Conservation (phyloP, 2,329 filamentous ascomycete genomes). For the Aureobasidium lini region DNA sequence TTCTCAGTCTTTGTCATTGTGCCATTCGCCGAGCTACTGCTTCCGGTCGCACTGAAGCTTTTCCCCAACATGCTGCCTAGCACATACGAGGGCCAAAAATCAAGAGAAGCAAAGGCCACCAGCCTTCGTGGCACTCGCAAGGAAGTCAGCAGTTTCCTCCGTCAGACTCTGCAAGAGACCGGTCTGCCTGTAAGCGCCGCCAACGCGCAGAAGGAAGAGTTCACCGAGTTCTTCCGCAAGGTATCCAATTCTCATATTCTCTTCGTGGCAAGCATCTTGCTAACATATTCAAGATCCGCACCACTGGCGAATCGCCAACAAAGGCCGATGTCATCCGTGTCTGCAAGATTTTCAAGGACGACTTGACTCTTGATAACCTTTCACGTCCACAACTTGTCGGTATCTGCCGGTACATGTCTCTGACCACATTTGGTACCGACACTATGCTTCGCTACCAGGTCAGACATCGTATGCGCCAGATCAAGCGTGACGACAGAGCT, state of each 20-base stretch:
- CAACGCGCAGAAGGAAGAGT: conserved; percentile 86
- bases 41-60: conserved; percentile 83
- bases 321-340: conserved; percentile 93
- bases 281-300: conserved; percentile 41
- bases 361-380: conserved; percentile 92
- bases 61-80: conserved; percentile 97
- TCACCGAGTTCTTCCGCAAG: conserved; percentile 95
- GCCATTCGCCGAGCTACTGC: conserved; percentile 85
- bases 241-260: conserved; percentile 36
- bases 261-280: background rate
- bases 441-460: conserved; percentile 97
- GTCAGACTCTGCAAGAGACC: conserved; percentile 84
- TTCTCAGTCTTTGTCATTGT: conserved; percentile 97
- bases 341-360: conserved; percentile 98
- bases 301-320: conserved; percentile 83
- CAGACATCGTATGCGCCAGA: conserved; percentile 96
- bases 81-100: conserved; percentile 88
- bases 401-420: conserved; percentile 97
- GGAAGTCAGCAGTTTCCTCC: conserved; percentile 85
- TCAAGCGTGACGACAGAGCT: conserved; percentile 93
- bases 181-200: conserved; percentile 78
- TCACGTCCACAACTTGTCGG: conserved; percentile 91
- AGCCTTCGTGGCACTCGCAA: conserved; percentile 78
- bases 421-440: conserved; percentile 94
- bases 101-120: conserved; percentile 81